These are phyloP conservation scores for Fusarium sp. DNA, from an alignment of 2,329 filamentous ascomycete species.

Conservation along the genomic window DNA sequence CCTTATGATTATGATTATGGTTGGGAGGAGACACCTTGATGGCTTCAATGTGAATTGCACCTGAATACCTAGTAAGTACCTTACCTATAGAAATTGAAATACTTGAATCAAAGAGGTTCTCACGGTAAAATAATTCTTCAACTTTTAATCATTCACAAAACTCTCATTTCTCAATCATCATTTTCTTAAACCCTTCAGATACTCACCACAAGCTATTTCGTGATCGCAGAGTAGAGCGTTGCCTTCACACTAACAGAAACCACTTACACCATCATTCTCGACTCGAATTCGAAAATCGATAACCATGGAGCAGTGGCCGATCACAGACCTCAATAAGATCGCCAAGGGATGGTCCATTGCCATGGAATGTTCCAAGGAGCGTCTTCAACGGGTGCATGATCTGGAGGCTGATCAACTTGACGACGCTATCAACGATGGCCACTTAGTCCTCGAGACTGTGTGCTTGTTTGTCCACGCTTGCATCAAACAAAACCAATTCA, in stretches of 20 bases:
- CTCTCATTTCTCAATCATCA: neutral
- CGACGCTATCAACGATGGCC: constrained; percentile 47
- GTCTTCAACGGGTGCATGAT: constrained; percentile 48
- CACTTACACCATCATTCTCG: neutral
- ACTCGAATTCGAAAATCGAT: neutral
- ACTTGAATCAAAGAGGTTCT: constrained; percentile 28
- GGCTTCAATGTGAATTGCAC: constrained; percentile 14
- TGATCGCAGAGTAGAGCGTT: neutral
- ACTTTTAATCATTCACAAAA: neutral
- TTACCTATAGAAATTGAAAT: neutral
- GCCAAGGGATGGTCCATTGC: constrained; percentile 53
- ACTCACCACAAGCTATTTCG: neutral
- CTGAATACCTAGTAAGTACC: neutral
- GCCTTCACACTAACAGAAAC: neutral
- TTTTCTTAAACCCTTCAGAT: neutral
- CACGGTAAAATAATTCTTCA: neutral
- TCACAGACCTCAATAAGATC: constrained; percentile 50
- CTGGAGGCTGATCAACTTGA: constrained; percentile 50
- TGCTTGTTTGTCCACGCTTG: constrained; percentile 55
- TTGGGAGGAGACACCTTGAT: constrained; percentile 30
- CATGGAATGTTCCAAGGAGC: constrained; percentile 50
- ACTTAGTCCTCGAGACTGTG: constrained; percentile 52
- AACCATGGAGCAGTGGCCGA: constrained; percentile 40
- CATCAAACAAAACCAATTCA: constrained; percentile 52
- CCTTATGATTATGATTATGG: neutral